Percentiles rank a stretch among this genome's conserved stretches.
Conservation (phyloP, 1,139 yeast genomes). For the Lodderomyces oxycetoniae region DNA sequence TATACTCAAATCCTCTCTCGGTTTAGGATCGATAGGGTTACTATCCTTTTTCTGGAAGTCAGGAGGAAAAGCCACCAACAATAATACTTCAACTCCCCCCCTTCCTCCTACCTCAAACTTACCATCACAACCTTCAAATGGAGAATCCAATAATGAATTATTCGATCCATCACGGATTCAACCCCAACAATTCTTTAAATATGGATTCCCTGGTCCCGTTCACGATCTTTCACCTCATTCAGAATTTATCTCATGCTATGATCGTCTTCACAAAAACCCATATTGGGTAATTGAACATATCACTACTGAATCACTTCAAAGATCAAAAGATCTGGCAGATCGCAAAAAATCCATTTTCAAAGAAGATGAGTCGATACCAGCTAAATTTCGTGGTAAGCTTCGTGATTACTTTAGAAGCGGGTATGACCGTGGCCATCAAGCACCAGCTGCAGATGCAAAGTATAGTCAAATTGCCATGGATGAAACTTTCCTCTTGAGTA, state of each 20-base stretch:
- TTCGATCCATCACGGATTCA: slow-evolving; percentile 38
- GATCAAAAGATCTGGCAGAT: slow-evolving; percentile 50
- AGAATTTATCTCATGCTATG: slow-evolving; percentile 83
- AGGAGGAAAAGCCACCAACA: slow-evolving; percentile 24
- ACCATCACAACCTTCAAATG: slow-evolving; percentile 11
- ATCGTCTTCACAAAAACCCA: slow-evolving; percentile 82
- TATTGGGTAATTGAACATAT: slow-evolving; percentile 88
- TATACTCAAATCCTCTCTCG: slow-evolving; percentile 14
- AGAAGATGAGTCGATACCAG: slow-evolving; percentile 86
- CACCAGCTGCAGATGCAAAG: slow-evolving; percentile 97
- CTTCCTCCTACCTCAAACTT: neutral
- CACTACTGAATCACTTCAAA: slow-evolving; percentile 62
- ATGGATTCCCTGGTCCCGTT: slow-evolving; percentile 93
- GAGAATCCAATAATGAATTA: slow-evolving; percentile 10
- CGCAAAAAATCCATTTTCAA: slow-evolving; percentile 76
- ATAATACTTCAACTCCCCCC: slow-evolving; percentile 10
- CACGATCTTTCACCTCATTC: slow-evolving; percentile 72
- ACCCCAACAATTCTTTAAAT: slow-evolving; percentile 76
- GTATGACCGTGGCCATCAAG: slow-evolving; percentile 95
- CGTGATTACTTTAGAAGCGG: slow-evolving; percentile 92
- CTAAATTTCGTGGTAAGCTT: slow-evolving; percentile 65
- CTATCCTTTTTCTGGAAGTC: slow-evolving; percentile 38
- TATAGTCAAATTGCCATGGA: slow-evolving; percentile 88
- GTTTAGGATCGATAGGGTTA: slow-evolving; percentile 37
- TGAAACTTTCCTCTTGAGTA: slow-evolving; percentile 83